A percentile compares a stretch with the other conserved stretches of the same genome.
Evolutionary conservation across 495 filamentous ascomycete species (phyloP).

Genomic region (Xylaria acuta): DNA sequence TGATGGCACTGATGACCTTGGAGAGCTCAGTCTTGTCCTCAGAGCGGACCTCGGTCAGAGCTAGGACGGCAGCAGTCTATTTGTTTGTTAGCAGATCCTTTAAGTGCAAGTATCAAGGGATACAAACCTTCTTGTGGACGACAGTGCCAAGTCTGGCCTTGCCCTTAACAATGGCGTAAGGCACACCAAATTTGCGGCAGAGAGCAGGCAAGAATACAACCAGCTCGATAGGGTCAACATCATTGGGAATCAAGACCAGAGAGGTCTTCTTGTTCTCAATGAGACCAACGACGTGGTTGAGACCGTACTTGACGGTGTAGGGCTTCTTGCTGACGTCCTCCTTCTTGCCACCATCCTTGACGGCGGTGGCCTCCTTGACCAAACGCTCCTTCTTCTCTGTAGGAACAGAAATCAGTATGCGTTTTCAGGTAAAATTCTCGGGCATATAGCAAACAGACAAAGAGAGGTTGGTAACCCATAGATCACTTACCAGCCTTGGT

Average conservation of each 20-base stretch:
- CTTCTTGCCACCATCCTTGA: conserved; percentile 99
- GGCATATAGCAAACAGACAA: background rate
- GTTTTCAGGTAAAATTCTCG: background rate
- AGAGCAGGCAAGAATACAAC: conserved; percentile 99
- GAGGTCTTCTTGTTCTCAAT: conserved; percentile 99
- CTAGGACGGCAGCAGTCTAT: conserved; percentile 93
- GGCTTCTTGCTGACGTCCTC: conserved; percentile 99
- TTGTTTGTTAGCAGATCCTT: background rate
- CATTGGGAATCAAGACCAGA: conserved; percentile 97
- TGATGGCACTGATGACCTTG: conserved; percentile 94
- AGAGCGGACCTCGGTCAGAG: conserved; percentile 91
- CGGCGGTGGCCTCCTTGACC: conserved; percentile 94
- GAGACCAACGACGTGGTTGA: conserved; percentile 99
- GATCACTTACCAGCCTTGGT: conserved; percentile 68
- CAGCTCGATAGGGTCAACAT: conserved; percentile 99
- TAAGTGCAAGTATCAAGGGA: background rate
- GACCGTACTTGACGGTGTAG: conserved; percentile 98
- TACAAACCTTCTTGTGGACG: conserved; percentile 94
- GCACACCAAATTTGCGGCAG: conserved; percentile 99
- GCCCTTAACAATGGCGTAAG: conserved; percentile 99
- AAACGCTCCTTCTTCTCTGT: conserved; percentile 99
- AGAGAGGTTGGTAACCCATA: background rate
- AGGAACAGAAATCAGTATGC: background rate
- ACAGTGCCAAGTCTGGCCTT: conserved; percentile 98
- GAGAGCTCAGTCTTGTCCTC: conserved; percentile 98